A percentile compares a stretch with the other conserved stretches of the same genome.
These are phyloP conservation scores for Dactylonectria macrodidyma DNA, from an alignment of 2,329 filamentous ascomycete species.

Conservation along the genomic window DNA sequence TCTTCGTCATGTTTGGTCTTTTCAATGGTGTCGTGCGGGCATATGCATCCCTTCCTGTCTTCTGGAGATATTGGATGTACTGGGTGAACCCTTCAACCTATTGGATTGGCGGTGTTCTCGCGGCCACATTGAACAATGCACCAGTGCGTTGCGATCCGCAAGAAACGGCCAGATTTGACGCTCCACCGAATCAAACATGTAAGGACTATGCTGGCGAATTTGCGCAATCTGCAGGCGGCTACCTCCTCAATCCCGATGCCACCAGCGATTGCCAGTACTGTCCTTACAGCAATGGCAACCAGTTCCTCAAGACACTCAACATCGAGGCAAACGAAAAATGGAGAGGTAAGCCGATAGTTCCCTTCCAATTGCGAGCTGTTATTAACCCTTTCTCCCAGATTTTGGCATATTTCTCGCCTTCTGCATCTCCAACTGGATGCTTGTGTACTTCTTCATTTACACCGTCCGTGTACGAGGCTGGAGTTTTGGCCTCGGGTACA, in stretches of 20 bases:
- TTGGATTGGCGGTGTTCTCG: conserved; percentile 41
- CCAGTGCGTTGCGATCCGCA: conserved; percentile 59
- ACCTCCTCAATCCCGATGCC: conserved; percentile 74
- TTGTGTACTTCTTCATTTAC: conserved; percentile 86
- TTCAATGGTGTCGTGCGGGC: conserved; percentile 86
- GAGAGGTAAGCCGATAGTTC: conserved; percentile 51
- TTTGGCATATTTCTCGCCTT: conserved; percentile 83
- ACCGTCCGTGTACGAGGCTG: conserved; percentile 79
- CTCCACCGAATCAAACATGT: conserved; percentile 77
- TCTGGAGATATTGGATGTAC: conserved; percentile 65
- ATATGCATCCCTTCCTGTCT: conserved; percentile 74
- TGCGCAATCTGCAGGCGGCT: conserved; percentile 63
- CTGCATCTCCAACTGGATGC: conserved; percentile 77
- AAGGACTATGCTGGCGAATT: conserved; percentile 74
- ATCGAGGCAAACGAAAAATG: conserved; percentile 73
- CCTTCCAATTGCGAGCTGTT: background rate
- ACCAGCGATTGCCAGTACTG: conserved; percentile 78
- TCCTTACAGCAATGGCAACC: conserved; percentile 67
- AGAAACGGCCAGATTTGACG: conserved; percentile 64
- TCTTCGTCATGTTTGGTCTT: conserved; percentile 82
- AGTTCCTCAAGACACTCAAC: conserved; percentile 75
- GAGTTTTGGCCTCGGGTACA: conserved; percentile 75
- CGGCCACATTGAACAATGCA: conserved; percentile 37
- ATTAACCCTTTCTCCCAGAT: conserved; percentile 43
- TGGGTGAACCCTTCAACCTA: conserved; percentile 42